phyloP scores from a whole-genome alignment of 805 yeast genomes.

The Saccharomycopsis sp. region DNA sequence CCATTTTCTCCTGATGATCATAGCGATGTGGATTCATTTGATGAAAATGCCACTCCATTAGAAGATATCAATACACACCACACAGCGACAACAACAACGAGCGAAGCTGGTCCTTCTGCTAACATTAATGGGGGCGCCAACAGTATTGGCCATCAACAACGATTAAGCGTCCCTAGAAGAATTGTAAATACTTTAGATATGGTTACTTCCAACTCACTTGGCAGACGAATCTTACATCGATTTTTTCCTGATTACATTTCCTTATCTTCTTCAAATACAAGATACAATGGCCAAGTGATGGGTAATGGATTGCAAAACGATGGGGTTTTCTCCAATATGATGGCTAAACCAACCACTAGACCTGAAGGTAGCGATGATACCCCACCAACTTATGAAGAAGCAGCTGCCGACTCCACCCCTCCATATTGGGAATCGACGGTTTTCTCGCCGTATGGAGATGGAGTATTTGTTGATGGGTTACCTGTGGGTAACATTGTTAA shows the following conservation, averaged over 20 bases:
- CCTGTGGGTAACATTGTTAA: conserved; percentile 93
- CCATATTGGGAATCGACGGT: conserved; percentile 94
- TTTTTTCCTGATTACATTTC: conserved; percentile 14
- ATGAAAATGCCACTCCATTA: not conserved
- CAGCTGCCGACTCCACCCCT: conserved; percentile 88
- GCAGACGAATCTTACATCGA: conserved; percentile 11
- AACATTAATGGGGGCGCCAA: not conserved
- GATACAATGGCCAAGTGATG: conserved; percentile 19
- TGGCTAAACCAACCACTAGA: conserved; percentile 63
- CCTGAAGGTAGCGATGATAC: conserved; percentile 35
- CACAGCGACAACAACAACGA: not conserved
- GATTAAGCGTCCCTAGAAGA: not conserved
- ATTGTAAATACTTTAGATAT: conserved; percentile 10
- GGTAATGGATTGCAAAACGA: conserved; percentile 46
- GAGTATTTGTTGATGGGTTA: conserved; percentile 86
- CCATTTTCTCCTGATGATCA: not conserved
- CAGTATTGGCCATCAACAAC: not conserved
- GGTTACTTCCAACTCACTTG: conserved; percentile 18
- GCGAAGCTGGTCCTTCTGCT: not conserved
- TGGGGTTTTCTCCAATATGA: conserved; percentile 88
- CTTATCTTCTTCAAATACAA: not conserved
- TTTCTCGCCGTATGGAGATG: conserved; percentile 76
- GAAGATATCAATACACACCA: not conserved
- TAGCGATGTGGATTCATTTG: conserved; percentile 7
- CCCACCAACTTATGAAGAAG: conserved; percentile 90